Evolutionary conservation across 495 filamentous ascomycete species (phyloP).

Genomic region (Tuber umbilicatum): DNA sequence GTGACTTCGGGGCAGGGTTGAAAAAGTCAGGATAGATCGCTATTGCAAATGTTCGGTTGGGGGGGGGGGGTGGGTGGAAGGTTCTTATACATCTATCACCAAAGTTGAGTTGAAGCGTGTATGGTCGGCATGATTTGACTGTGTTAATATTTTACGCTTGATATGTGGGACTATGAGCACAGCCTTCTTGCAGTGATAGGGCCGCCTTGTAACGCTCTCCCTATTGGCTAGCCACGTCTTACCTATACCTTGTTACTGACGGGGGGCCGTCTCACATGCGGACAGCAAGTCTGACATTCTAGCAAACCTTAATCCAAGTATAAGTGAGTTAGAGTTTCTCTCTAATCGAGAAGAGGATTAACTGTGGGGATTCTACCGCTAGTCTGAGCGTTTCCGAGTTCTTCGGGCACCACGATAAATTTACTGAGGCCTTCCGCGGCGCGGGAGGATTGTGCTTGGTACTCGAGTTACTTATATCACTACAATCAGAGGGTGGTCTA

Average conservation of each 20-base stretch:
- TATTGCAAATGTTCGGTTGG: not conserved
- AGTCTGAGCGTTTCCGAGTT: not conserved
- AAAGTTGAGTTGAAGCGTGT: not conserved
- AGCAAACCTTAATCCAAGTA: not conserved
- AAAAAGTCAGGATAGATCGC: not conserved
- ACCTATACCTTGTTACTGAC: not conserved
- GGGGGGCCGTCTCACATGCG: not conserved
- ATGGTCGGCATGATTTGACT: not conserved
- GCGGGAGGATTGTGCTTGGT: not conserved
- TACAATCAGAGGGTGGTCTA: not conserved
- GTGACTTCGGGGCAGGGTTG: not conserved
- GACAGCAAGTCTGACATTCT: not conserved
- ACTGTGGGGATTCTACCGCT: not conserved
- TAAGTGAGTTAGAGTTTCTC: not conserved
- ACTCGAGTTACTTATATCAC: not conserved
- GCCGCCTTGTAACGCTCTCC: not conserved
- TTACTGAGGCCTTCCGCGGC: not conserved
- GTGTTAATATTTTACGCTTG: slow-evolving; percentile 2
- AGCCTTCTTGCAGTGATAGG: not conserved
- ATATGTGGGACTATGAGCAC: not conserved
- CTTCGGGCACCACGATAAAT: not conserved
- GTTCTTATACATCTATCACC: not conserved
- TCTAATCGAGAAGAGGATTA: not conserved
- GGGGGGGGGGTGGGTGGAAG: not conserved
- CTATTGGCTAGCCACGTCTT: not conserved